Evolutionary conservation across 1,139 yeast species (phyloP).

Genomic region (Taphrina flavorubra): DNA sequence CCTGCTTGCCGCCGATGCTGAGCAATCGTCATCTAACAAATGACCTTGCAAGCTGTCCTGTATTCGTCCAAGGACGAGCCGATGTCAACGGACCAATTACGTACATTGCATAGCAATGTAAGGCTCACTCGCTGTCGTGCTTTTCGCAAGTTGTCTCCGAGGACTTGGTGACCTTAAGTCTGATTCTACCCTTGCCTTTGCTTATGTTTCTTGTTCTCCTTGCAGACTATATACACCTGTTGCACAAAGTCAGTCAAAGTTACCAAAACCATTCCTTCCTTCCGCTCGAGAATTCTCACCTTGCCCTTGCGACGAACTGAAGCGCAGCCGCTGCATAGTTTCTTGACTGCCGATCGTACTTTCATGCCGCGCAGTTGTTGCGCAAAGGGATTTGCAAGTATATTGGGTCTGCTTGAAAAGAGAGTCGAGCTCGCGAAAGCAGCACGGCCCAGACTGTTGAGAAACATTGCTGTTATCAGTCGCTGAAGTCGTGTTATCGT

Average conservation of each 20-base stretch:
- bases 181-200: constrained; percentile 28
- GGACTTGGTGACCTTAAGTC: neutral
- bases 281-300: neutral
- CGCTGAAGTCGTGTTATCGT: neutral
- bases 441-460: neutral
- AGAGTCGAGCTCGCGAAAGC: neutral
- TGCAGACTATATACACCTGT: constrained; percentile 35
- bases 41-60: too few species aligned
- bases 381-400: constrained; percentile 1
- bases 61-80: too few species aligned
- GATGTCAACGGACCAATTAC: too few species aligned
- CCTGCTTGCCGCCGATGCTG: too few species aligned
- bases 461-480: neutral
- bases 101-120: too few species aligned
- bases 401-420: neutral
- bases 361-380: constrained; percentile 29
- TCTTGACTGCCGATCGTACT: constrained; percentile 40
- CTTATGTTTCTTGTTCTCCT: constrained; percentile 40
- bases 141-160: neutral
- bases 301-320: constrained; percentile 38
- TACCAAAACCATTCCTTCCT: neutral
- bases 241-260: neutral
- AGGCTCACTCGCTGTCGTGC: neutral
- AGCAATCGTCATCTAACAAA: too few species aligned
- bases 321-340: constrained; percentile 33